A percentile compares a stretch with the other conserved stretches of the same genome.
These are phyloP conservation scores for Mollisiaceae sp. DNA, from an alignment of 2,329 filamentous ascomycete species.

Conservation along the genomic window DNA sequence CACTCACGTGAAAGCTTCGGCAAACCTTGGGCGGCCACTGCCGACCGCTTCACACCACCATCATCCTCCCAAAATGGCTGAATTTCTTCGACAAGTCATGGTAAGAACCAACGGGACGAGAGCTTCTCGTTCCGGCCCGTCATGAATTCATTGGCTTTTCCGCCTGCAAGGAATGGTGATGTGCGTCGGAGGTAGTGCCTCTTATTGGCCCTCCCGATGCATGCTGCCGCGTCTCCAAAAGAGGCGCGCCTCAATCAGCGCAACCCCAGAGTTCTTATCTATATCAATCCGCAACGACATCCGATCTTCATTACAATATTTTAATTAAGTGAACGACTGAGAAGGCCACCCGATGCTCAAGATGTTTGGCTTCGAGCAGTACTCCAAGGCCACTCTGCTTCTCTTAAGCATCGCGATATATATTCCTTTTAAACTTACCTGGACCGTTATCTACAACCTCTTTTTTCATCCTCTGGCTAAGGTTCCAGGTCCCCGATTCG, in stretches of 20 bases:
- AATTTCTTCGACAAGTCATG: neutral
- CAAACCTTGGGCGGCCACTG: no score
- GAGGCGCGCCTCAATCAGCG: neutral
- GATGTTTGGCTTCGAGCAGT: slow-evolving; percentile 1
- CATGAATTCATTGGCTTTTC: neutral
- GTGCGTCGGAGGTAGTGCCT: neutral
- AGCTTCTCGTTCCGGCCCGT: neutral
- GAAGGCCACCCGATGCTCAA: neutral
- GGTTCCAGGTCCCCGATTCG: slow-evolving; percentile 35
- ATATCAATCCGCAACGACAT: neutral
- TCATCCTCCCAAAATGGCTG: neutral
- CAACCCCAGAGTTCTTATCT: neutral
- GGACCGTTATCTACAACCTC: slow-evolving; percentile 24
- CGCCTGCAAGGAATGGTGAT: neutral
- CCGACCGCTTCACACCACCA: no score
- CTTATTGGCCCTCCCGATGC: neutral
- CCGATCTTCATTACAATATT: no score
- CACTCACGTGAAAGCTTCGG: no score
- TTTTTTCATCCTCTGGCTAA: slow-evolving; percentile 29
- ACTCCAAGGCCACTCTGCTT: neutral
- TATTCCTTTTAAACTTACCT: neutral
- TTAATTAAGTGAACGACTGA: no score
- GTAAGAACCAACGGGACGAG: neutral
- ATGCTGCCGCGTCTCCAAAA: neutral
- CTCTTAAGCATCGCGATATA: neutral